Conservation (phyloP, 805 yeast species). For the Yamadazyma akitaensis region DNA sequence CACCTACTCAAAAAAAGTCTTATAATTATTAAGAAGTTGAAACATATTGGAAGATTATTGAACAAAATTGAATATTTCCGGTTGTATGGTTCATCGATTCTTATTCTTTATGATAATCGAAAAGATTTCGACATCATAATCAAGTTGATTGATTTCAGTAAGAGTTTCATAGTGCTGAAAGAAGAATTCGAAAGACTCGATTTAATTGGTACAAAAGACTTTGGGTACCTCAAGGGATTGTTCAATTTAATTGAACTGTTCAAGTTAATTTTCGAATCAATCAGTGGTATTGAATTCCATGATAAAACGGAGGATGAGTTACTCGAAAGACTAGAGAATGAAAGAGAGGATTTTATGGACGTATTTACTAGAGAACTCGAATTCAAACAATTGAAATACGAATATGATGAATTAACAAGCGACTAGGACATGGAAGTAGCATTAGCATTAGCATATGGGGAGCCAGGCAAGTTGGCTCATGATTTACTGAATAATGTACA, state of each 20-base stretch:
- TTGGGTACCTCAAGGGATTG: constrained; percentile 83
- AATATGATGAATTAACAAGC: constrained; percentile 9
- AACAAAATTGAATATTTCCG: constrained; percentile 66
- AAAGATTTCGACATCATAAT: constrained; percentile 34
- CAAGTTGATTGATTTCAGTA: constrained; percentile 94
- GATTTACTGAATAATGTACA: not conserved
- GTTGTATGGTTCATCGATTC: constrained; percentile 84
- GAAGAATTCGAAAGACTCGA: constrained; percentile 1
- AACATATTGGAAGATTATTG: constrained; percentile 56
- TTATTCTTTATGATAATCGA: constrained; percentile 74
- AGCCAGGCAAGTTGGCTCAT: not conserved
- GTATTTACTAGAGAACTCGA: constrained; percentile 15
- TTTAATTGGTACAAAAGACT: constrained; percentile 40
- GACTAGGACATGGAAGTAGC: constrained; percentile 2
- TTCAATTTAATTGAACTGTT: constrained; percentile 69
- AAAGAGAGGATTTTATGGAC: constrained; percentile 12
- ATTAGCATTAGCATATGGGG: constrained; percentile 4
- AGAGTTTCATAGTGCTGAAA: constrained; percentile 40
- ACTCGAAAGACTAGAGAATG: constrained; percentile 8
- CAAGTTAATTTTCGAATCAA: constrained; percentile 51
- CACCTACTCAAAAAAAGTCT: constrained; percentile 71
- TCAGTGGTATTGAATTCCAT: constrained; percentile 39
- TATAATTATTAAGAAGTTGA: constrained; percentile 54
- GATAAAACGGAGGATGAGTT: constrained; percentile 8
- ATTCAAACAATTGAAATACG: constrained; percentile 1